Conservation (phyloP, 176 grass and related monocot species). For the Carex scoparia region DNA sequence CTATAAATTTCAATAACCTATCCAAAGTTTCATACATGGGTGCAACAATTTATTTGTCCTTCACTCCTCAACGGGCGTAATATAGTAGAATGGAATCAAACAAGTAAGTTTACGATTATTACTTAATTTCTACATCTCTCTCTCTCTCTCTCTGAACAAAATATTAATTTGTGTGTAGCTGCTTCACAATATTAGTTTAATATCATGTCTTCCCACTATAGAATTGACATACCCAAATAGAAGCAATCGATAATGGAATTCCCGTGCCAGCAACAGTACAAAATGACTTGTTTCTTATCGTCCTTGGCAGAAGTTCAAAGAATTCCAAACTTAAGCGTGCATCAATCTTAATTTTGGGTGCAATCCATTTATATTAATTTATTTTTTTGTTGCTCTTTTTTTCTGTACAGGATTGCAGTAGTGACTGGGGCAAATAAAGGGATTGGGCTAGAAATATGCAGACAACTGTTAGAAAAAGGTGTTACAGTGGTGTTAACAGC, state of each 20-base stretch:
- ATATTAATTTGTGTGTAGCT: background rate
- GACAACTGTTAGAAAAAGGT: slow-evolving; percentile 34
- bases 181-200: background rate
- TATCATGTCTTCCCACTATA: too few species aligned
- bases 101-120: background rate
- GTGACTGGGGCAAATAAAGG: slow-evolving; percentile 58
- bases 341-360: too few species aligned
- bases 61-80: background rate
- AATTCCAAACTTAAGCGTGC: too few species aligned
- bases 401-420: slow-evolving; percentile 35
- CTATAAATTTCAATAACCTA: too few species aligned
- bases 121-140: background rate
- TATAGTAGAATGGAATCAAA: background rate
- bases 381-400: background rate
- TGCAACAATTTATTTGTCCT: background rate
- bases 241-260: too few species aligned
- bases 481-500: slow-evolving; percentile 44
- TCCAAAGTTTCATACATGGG: background rate
- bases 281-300: too few species aligned
- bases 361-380: too few species aligned
- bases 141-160: background rate
- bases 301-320: too few species aligned
- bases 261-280: too few species aligned
- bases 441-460: slow-evolving; percentile 46
- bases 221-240: too few species aligned